Evolutionary conservation across 345 rosid species (phyloP).

Genomic region (Angophora floribunda): DNA sequence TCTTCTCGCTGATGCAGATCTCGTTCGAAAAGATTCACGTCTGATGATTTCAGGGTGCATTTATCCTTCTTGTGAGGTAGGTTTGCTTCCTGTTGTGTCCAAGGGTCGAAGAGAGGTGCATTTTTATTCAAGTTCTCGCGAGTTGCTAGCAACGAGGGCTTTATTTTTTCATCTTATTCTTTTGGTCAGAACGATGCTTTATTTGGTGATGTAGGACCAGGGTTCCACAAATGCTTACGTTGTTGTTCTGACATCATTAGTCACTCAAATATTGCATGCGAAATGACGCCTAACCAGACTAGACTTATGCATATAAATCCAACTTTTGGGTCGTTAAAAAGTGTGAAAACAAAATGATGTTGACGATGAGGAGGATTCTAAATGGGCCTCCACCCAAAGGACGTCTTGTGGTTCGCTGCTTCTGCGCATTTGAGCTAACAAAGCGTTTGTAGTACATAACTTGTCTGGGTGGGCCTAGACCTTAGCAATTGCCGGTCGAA

Average conservation of each 20-base stretch:
- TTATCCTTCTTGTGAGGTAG: neutral
- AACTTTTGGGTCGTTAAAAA: neutral
- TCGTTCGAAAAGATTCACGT: neutral
- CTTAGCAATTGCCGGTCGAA: no score
- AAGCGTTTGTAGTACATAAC: no score
- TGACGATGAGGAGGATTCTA: neutral
- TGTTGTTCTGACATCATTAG: no score
- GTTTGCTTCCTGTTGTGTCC: neutral
- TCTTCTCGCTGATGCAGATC: neutral
- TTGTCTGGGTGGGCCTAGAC: fast-evolving
- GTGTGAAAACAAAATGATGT: neutral
- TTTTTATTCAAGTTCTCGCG: neutral
- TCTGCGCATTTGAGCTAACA: neutral
- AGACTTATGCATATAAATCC: neutral
- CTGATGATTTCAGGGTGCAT: neutral
- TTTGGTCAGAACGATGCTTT: neutral
- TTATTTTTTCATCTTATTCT: no score
- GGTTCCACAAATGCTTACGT: neutral
- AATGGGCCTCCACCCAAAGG: neutral
- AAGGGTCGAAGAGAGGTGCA: neutral
- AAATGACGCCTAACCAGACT: neutral
- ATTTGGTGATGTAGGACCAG: neutral
- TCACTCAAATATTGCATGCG: no score
- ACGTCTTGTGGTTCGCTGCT: neutral
- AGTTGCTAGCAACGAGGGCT: neutral